A percentile compares a stretch with the other conserved stretches of the same genome.
Evolutionary conservation across 257 asterid genomes (phyloP).

Genomic region (Osmanthus fragrans): DNA sequence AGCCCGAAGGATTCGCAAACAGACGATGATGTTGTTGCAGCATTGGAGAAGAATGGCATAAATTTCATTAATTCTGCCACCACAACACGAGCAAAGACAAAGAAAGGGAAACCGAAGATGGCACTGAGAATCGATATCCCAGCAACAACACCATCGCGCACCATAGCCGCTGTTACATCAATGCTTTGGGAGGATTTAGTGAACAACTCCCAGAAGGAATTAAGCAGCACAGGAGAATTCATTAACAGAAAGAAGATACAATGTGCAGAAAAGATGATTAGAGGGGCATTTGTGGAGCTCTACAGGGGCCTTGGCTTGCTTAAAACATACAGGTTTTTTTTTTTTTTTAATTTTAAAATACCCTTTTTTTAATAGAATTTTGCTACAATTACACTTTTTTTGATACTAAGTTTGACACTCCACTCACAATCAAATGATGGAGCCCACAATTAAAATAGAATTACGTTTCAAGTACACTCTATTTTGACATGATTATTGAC

Average conservation of each 20-base stretch:
- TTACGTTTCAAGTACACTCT: no score
- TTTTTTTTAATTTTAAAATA: not conserved
- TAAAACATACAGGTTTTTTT: conserved; percentile 69
- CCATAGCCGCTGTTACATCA: conserved; percentile 72
- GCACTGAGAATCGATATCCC: conserved; percentile 80
- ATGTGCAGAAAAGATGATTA: conserved; percentile 87
- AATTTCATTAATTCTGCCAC: conserved; percentile 54
- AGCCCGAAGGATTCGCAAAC: conserved; percentile 44
- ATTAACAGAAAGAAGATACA: conserved; percentile 71
- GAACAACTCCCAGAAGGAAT: conserved; percentile 64
- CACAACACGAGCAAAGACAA: conserved; percentile 45
- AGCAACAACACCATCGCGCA: conserved; percentile 76
- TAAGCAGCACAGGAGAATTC: conserved; percentile 49
- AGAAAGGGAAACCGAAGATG: conserved; percentile 58
- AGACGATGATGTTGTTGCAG: conserved; percentile 54
- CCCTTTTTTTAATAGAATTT: no score
- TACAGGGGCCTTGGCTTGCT: conserved; percentile 87
- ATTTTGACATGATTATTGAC: no score
- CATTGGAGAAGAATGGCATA: conserved; percentile 65
- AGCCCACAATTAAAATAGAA: no score
- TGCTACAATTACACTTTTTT: no score
- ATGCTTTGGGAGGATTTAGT: conserved; percentile 85
- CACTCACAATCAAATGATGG: no score
- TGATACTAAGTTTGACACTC: no score
- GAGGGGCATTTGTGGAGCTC: conserved; percentile 93